These are phyloP conservation scores for Peterozyma toletana DNA, from an alignment of 805 yeast species.

Conservation along the genomic window DNA sequence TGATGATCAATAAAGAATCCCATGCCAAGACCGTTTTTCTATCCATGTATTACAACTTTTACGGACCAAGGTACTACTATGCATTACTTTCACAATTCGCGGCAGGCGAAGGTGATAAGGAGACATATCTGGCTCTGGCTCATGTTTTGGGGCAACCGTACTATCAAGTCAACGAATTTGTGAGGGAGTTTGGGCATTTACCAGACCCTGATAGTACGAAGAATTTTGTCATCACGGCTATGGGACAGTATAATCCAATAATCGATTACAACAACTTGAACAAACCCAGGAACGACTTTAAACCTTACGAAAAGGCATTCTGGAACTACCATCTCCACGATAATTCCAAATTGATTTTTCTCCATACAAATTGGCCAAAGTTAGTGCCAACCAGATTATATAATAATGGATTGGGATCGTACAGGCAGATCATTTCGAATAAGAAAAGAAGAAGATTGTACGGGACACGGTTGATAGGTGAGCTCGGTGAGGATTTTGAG, in stretches of 20 bases:
- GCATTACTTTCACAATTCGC: conserved; percentile 40
- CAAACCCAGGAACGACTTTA: too few relatives aligned
- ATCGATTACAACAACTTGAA: conserved; percentile 12
- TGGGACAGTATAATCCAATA: conserved; percentile 27
- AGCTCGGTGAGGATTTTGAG: conserved; percentile 26
- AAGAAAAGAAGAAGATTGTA: conserved; percentile 11
- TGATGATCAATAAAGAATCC: conserved; percentile 38
- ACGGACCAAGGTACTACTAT: conserved; percentile 42
- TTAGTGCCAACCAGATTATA: conserved; percentile 41
- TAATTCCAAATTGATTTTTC: conserved; percentile 21
- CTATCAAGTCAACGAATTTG: conserved; percentile 43
- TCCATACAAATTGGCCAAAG: conserved; percentile 51
- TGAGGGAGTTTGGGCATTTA: conserved; percentile 39
- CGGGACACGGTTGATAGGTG: conserved; percentile 19
- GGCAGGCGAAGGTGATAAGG: conserved; percentile 53
- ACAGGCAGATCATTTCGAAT: conserved; percentile 9
- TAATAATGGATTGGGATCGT: conserved; percentile 20
- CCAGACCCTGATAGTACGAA: conserved; percentile 8
- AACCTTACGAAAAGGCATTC: too few relatives aligned
- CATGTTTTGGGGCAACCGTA: conserved; percentile 31
- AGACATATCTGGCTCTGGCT: conserved; percentile 50
- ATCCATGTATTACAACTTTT: conserved; percentile 44
- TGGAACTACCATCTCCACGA: neutral
- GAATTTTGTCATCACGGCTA: neutral
- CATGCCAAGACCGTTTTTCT: conserved; percentile 41